Evolutionary conservation across 495 filamentous ascomycete species (phyloP).

Genomic region (Talaromyces borbonicus): DNA sequence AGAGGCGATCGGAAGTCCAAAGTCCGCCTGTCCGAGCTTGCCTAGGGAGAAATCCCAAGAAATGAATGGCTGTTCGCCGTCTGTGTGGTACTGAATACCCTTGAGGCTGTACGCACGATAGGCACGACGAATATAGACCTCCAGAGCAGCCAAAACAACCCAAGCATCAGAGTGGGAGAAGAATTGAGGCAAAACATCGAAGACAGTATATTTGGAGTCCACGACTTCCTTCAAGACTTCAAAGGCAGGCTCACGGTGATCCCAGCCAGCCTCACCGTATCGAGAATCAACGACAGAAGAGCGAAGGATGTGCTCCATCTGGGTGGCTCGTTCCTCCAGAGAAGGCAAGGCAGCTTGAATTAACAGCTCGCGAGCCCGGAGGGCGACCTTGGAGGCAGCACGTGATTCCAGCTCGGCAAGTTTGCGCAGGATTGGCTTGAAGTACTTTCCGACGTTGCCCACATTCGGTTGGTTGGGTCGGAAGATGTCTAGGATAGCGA

Average conservation of each 20-base stretch:
- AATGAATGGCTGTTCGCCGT: constrained; percentile 68
- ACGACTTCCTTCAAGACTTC: constrained; percentile 92
- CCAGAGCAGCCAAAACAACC: constrained; percentile 88
- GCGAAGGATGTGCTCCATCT: constrained; percentile 98
- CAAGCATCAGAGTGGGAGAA: constrained; percentile 89
- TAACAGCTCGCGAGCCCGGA: constrained; percentile 92
- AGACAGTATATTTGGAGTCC: constrained; percentile 96
- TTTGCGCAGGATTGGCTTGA: constrained; percentile 72
- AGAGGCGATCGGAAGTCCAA: constrained; percentile 65
- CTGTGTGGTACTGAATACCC: constrained; percentile 74
- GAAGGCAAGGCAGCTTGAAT: constrained; percentile 96
- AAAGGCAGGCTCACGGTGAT: constrained; percentile 82
- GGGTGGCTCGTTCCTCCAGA: constrained; percentile 81
- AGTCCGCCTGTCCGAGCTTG: constrained; percentile 84
- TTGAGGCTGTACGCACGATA: constrained; percentile 92
- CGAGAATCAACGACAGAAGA: constrained; percentile 94
- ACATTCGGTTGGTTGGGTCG: constrained; percentile 86
- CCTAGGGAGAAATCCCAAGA: constrained; percentile 94
- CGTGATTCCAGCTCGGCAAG: constrained; percentile 88
- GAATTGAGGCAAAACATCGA: constrained; percentile 89
- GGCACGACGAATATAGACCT: constrained; percentile 92
- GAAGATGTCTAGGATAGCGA: constrained; percentile 90
- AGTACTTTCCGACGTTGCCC: constrained; percentile 79
- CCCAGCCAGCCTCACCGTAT: constrained; percentile 96
- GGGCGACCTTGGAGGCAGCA: constrained; percentile 83